Conservation (phyloP, 768 basidiomycete species). For the Macrolepiota fuliginosa region DNA sequence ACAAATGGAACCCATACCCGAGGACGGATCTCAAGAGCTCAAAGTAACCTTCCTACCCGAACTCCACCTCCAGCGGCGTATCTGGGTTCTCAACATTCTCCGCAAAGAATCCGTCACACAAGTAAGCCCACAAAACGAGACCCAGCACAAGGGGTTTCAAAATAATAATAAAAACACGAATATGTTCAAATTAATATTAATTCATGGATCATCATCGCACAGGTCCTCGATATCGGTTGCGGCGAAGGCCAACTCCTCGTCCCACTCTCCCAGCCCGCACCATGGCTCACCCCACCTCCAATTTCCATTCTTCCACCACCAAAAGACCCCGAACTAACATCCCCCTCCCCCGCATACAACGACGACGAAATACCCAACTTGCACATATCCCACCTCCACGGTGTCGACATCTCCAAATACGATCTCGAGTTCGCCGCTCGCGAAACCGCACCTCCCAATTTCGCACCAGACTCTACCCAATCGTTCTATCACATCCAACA, state of each 20-base stretch:
- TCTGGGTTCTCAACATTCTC: conserved; percentile 68
- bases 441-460: conserved; percentile 39
- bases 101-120: conserved; percentile 53
- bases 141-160: too few relatives aligned
- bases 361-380: conserved; percentile 53
- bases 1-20: conserved; percentile 10
- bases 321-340: conserved; percentile 15
- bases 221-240: conserved; percentile 85
- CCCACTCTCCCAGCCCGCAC: conserved; percentile 71
- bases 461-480: not conserved
- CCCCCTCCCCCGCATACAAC: conserved; percentile 29
- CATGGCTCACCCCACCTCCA: conserved; percentile 55
- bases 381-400: conserved; percentile 54
- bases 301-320: conserved; percentile 28
- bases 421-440: conserved; percentile 57
- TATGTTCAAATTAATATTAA: not conserved
- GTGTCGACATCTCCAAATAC: conserved; percentile 59
- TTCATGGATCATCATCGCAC: not conserved
- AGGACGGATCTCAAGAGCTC: conserved; percentile 31
- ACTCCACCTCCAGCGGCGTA: conserved; percentile 62
- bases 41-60: conserved; percentile 68
- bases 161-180: too few relatives aligned
- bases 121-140: too few relatives aligned
- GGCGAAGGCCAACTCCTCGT: conserved; percentile 76
- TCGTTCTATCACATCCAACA: conserved; percentile 26